Conservation (phyloP, 164 flowering plant species). For the Nymphaea thermarum region DNA sequence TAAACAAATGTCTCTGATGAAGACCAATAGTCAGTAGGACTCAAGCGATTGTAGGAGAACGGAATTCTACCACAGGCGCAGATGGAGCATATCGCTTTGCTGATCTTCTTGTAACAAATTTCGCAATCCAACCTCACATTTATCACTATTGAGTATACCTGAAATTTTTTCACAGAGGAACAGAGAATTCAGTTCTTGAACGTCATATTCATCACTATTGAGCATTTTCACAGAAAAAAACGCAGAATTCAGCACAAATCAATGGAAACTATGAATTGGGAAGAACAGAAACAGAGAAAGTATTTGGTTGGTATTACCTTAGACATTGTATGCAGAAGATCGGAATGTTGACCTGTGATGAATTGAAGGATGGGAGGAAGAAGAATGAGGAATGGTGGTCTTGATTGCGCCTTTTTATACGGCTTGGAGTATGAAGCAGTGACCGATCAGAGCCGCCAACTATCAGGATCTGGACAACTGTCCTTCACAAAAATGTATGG, state of each 20-base stretch:
- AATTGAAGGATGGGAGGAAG: neutral
- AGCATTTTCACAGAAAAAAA: neutral
- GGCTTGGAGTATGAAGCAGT: neutral
- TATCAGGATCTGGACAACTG: neutral
- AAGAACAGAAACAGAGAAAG: neutral
- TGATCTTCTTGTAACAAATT: constrained; percentile 2
- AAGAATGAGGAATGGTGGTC: neutral
- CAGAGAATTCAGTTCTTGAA: too few species aligned
- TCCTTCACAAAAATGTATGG: neutral
- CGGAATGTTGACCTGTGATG: neutral
- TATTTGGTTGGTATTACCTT: neutral
- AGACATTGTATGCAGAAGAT: neutral
- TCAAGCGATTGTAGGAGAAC: neutral
- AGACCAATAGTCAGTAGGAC: neutral
- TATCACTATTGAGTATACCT: neutral
- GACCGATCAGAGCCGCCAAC: neutral
- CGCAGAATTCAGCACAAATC: neutral
- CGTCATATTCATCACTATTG: too few species aligned
- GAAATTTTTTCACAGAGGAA: neutral
- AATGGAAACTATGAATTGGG: neutral
- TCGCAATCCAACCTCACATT: constrained; percentile 1
- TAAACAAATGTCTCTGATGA: neutral
- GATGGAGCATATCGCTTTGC: neutral
- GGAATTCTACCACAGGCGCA: neutral
- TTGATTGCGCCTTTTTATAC: neutral